Percentiles rank a stretch among this genome's conserved stretches.
Evolutionary conservation across 108 stramenopile genomes (phyloP).

Genomic region (Pseudonitzschia pungens): DNA sequence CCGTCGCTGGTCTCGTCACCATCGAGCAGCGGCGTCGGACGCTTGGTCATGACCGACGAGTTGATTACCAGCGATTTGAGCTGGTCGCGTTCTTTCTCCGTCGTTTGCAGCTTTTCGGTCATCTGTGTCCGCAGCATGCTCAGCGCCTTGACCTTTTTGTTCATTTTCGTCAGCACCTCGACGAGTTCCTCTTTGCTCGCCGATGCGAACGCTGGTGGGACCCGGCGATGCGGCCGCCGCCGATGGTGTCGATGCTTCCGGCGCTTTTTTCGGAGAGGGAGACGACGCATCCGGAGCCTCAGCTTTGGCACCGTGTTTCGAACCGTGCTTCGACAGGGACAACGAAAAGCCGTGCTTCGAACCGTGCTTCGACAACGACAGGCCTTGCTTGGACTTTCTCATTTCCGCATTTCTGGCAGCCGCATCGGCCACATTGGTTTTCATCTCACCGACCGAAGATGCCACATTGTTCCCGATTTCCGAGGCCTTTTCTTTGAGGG

Average conservation of each 20-base stretch:
- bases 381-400: background rate
- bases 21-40: background rate
- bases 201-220: slow-evolving; percentile 13
- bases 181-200: slow-evolving; percentile 72
- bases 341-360: background rate
- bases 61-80: slow-evolving; percentile 15
- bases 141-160: slow-evolving; percentile 78
- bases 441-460: slow-evolving; percentile 38
- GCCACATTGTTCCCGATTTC: slow-evolving; percentile 34
- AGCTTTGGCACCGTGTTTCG: background rate
- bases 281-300: background rate
- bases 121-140: slow-evolving; percentile 52
- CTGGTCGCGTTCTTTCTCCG: slow-evolving; percentile 54
- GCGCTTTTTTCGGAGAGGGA: background rate
- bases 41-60: slow-evolving; percentile 19
- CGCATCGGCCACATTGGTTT: slow-evolving; percentile 22
- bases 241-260: background rate
- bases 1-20: slow-evolving; percentile 1
- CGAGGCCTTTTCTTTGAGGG: slow-evolving; percentile 31
- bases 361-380: slow-evolving; percentile 7
- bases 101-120: slow-evolving; percentile 50
- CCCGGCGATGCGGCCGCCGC: slow-evolving; percentile 3
- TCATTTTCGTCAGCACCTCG: slow-evolving; percentile 80
- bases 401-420: background rate
- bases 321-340: background rate